Conservation (phyloP, 306 rosid species). For the Sicyos edulis region DNA sequence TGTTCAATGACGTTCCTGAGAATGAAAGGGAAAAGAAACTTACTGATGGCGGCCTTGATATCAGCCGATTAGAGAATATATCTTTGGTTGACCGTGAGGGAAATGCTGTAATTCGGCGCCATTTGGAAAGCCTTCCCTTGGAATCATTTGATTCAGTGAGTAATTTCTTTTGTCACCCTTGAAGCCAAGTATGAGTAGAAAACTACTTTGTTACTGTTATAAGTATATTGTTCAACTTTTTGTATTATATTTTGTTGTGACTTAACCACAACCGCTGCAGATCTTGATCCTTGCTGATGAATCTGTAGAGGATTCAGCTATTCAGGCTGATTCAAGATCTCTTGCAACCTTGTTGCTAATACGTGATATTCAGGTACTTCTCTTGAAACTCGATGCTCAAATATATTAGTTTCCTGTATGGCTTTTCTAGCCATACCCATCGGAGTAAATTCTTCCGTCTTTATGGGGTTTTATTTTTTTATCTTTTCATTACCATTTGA, state of each 20-base stretch:
- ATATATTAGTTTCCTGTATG: background rate
- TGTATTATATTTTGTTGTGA: constrained; percentile 17
- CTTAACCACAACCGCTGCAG: constrained; percentile 36
- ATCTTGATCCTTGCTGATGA: constrained; percentile 88
- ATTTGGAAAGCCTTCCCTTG: constrained; percentile 86
- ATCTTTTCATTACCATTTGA: background rate
- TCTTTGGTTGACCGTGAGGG: constrained; percentile 78
- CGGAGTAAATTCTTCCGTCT: background rate
- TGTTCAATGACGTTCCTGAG: constrained; percentile 88
- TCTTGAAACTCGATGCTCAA: background rate
- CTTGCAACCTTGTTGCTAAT: constrained; percentile 84
- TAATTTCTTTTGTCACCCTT: constrained; percentile 15
- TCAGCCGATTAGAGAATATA: constrained; percentile 62
- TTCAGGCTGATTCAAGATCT: constrained; percentile 96
- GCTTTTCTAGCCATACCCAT: background rate
- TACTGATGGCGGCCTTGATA: constrained; percentile 79
- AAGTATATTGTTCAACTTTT: background rate
- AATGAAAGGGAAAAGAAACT: constrained; percentile 80
- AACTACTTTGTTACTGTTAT: background rate
- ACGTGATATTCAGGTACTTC: constrained; percentile 80
- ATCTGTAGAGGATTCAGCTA: constrained; percentile 94
- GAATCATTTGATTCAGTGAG: constrained; percentile 88
- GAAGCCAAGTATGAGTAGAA: background rate
- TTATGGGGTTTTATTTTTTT: too few species aligned
- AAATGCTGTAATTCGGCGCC: constrained; percentile 87